Base-by-base conservation (phyloP, 768 basidiomycete species). In the Mycena capillaripes region DNA sequence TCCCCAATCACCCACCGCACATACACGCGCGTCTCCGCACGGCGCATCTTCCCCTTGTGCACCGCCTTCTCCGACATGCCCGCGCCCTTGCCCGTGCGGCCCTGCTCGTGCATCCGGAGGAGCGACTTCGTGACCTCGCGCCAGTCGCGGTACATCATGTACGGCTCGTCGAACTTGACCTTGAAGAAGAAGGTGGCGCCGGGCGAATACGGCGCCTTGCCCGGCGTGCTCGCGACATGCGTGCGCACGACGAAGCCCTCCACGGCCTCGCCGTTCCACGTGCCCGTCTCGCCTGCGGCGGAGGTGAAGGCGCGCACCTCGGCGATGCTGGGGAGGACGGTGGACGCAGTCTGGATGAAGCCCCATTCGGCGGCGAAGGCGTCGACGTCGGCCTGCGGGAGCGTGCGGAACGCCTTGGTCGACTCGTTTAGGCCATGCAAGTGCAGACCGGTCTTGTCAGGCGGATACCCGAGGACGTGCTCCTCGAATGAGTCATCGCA, bases 121-220 rank as follows among this genome's bases (percentile, higher is more conserved):
- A 97, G 85, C 14, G 80, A 82, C 79, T 95, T 95, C 8, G 98
- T 98, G 62, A 97, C 87, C 82, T 99, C 97, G 66, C 97, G 89
- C 96, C 97, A 99, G 79, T 97, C 95, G 66, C 98, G 93, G 83
- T 98, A 99, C 91, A 97, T 97, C 89, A 98, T 92, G 80, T 99
- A 99, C 3, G 97, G 97, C 78, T 99, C 96, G 81, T 99, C 97
- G 81, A 98, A 99, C 80, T 99, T 99, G 84, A 99, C 88, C 80
- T 99, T 99, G 91, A 98, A 99, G 88, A 99, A 98, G 87, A 98
- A 97, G 0, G 95, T 93, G 2, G 93, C 90, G 34, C 93, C 95
- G 0, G 91, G 82, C 0, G 86, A 80, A 78, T 98, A 98, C 0
- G 96, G 97, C 1, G 53, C 87, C 21, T 78, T 70, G n/a, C 74